These are phyloP conservation scores for Vitis riparia DNA, from an alignment of 164 flowering plant genomes.

Conservation along the genomic window DNA sequence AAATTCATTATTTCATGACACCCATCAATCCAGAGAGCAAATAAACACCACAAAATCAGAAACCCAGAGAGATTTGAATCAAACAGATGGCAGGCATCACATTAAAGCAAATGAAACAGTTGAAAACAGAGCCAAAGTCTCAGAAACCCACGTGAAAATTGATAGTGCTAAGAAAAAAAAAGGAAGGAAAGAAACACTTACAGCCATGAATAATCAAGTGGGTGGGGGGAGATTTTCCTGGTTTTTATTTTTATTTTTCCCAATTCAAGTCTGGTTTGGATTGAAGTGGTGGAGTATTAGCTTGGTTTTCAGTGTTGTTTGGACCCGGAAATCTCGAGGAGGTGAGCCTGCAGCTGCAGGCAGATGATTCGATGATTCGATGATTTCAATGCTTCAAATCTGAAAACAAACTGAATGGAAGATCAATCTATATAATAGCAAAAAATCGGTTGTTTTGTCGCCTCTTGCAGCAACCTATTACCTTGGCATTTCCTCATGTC, in stretches of 20 bases:
- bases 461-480: not conserved
- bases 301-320: not conserved
- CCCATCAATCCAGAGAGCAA: too few species aligned
- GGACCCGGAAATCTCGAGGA: not conserved
- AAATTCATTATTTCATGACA: too few species aligned
- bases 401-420: not conserved
- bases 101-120: not conserved
- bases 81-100: too few species aligned
- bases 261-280: conserved; percentile 1
- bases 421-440: too few species aligned
- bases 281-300: too few species aligned
- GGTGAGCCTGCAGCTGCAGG: not conserved
- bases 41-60: too few species aligned
- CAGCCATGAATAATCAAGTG: conserved; percentile 22
- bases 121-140: not conserved
- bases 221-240: not conserved
- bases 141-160: not conserved
- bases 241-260: not conserved
- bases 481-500: too few species aligned
- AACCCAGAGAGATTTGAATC: too few species aligned
- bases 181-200: conserved; percentile 11
- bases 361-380: not conserved
- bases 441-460: not conserved
- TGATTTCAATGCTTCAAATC: not conserved
- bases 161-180: not conserved